Evolutionary conservation across 768 basidiomycete genomes (phyloP), one percentile per base, ranked within the genome.

Genomic region (Hirschioporus abietinus): DNA sequence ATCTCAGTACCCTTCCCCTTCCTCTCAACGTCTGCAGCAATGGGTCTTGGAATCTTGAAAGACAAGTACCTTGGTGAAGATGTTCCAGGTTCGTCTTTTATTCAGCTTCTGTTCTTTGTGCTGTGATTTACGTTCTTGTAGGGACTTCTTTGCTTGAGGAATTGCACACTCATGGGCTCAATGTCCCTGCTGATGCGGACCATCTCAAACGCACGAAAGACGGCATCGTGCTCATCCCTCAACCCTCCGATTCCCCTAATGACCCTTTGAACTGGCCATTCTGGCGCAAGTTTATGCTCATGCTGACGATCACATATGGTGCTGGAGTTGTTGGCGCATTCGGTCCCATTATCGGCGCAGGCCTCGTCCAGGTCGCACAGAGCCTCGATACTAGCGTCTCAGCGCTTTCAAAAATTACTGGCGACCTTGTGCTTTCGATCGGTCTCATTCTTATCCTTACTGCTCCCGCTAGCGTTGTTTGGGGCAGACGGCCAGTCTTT

Each of bases 1-100:
- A 52, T 20, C 42, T 52, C 15, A 52, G 12, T 10, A 10, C 4
- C 42, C 42, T 52, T 15, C 30, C 30, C 8, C 42, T 52, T 52
- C 42, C 42, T 52, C 12, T 52, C 20, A 15, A 52, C 42, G 15
- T 15, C 42, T 52, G 20, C 42, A 15, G 2, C 42, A 27, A 63
- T 66, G 65, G 65, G 60, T n/a, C 66, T 73, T 71, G 64, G 70
- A 65, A 52, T 71, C 66, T 61, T 72, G 69, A 52, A 73, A 67
- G 34, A 72, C 65, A 17, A 66, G 65, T 20, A 73, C 64, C 63
- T 74, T 70, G 68, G 65, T 18, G 57, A 59, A 58, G 58, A 65
- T 57, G 65, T 65, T 1, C 65, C 65, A 65, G 65, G 65, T 60
- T 59, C 34, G 42, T 20, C 4, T 9, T 25, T 59, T n/a, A 23